phyloP scores from a whole-genome alignment of 2,329 filamentous ascomycete species.

The Thelonectria rubi region DNA sequence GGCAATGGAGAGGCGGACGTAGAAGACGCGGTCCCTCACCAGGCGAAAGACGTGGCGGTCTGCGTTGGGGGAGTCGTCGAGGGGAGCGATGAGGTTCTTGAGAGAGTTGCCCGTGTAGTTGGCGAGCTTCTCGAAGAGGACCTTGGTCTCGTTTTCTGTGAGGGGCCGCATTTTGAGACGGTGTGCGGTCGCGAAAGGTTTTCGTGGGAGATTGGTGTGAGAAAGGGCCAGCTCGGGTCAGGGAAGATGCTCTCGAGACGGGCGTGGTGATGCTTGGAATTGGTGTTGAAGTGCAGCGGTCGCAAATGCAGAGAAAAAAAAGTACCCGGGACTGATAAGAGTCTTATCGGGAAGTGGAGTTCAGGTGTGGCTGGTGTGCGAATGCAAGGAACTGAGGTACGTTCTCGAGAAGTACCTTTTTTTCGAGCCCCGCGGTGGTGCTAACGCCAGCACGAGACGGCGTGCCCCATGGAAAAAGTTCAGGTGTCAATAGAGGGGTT shows the following conservation, averaged over 20 bases:
- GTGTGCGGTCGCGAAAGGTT: neutral
- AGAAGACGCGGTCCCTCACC: conserved; percentile 86
- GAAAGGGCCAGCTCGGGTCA: neutral
- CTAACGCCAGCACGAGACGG: neutral
- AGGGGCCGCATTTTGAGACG: conserved; percentile 75
- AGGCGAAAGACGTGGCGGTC: conserved; percentile 89
- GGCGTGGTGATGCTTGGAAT: conserved; percentile 21
- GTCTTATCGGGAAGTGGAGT: conserved; percentile 30
- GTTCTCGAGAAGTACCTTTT: neutral
- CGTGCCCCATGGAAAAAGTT: neutral
- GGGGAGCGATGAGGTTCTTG: conserved; percentile 82
- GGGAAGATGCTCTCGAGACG: conserved; percentile 4
- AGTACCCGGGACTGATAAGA: conserved; percentile 37
- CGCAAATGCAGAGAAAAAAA: conserved; percentile 33
- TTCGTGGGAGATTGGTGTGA: neutral
- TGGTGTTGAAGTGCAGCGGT: conserved; percentile 22
- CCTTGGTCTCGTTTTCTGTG: conserved; percentile 81
- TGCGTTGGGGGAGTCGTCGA: conserved; percentile 71
- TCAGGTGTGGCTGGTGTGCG: conserved; percentile 9
- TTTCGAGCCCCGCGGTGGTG: neutral
- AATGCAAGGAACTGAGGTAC: neutral
- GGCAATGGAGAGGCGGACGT: conserved; percentile 86
- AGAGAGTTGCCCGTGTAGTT: conserved; percentile 90
- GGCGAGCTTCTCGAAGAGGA: conserved; percentile 90
- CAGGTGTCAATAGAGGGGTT: conserved; percentile 21